Percentiles rank a stretch among this genome's conserved stretches.
These are phyloP conservation scores for Eustoma russellianum DNA, from an alignment of 257 asterid species.

Conservation along the genomic window DNA sequence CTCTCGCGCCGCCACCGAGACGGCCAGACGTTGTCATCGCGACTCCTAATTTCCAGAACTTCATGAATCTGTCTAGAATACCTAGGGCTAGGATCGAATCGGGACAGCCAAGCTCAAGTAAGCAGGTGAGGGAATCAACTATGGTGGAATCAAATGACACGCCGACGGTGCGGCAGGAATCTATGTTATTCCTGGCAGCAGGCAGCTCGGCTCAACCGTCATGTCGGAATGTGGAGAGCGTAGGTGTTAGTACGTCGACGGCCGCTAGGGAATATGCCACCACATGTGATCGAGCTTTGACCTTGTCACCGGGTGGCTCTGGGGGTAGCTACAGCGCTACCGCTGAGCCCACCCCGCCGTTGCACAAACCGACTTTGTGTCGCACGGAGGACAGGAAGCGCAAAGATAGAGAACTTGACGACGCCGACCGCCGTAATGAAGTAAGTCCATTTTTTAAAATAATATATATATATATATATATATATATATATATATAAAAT, in stretches of 20 bases:
- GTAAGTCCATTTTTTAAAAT: conserved; percentile 27
- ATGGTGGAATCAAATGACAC: conserved; percentile 48
- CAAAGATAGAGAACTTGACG: conserved; percentile 46
- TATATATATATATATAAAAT: too few relatives aligned
- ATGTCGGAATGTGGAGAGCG: conserved; percentile 17
- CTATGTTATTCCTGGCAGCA: conserved; percentile 20
- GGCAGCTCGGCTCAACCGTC: conserved; percentile 20
- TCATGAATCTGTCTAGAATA: conserved; percentile 47
- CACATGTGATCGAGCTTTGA: conserved; percentile 36
- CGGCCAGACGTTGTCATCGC: background rate
- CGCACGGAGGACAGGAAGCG: conserved; percentile 46
- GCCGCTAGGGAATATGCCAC: conserved; percentile 22
- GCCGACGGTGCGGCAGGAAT: conserved; percentile 23
- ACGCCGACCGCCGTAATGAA: conserved; percentile 51
- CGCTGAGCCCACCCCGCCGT: conserved; percentile 20
- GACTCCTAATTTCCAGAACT: conserved; percentile 24
- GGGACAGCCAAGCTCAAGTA: conserved; percentile 17
- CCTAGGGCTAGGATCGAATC: conserved; percentile 31
- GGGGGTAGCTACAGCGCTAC: conserved; percentile 40
- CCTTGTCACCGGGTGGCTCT: conserved; percentile 57
- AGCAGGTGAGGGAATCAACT: conserved; percentile 27
- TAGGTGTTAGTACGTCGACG: conserved; percentile 13
- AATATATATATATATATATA: too few relatives aligned
- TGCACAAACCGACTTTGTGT: conserved; percentile 5
- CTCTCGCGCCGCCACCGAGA: conserved; percentile 15